These are phyloP conservation scores for Heliosperma pusillum DNA, from an alignment of 148 eudicot species.

Conservation along the genomic window DNA sequence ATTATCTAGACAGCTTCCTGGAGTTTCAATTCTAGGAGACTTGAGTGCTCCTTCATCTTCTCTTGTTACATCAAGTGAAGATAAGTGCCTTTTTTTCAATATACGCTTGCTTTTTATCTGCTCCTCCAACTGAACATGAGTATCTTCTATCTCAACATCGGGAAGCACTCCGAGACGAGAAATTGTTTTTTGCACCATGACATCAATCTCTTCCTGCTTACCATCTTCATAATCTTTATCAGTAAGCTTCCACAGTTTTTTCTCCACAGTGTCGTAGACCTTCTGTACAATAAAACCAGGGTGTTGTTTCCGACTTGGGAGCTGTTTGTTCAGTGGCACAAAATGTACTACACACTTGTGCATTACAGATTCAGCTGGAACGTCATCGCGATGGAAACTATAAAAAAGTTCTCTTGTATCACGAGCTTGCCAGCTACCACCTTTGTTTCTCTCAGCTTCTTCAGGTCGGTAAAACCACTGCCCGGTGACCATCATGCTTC, in stretches of 20 bases:
- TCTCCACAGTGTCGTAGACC: slow-evolving; percentile 82
- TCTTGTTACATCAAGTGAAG: slow-evolving; percentile 72
- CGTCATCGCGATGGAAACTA: slow-evolving; percentile 93
- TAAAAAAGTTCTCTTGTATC: slow-evolving; percentile 92
- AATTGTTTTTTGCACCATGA: slow-evolving; percentile 82
- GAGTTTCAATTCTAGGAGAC: slow-evolving; percentile 63
- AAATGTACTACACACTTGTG: slow-evolving; percentile 96
- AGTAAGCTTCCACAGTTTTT: slow-evolving; percentile 72
- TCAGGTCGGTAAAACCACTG: slow-evolving; percentile 99
- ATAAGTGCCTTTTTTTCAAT: slow-evolving; percentile 47
- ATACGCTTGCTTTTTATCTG: slow-evolving; percentile 49
- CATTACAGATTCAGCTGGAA: slow-evolving; percentile 97
- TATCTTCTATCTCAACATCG: slow-evolving; percentile 64
- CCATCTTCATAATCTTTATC: slow-evolving; percentile 90
- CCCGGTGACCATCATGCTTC: slow-evolving; percentile 72
- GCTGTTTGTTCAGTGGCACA: slow-evolving; percentile 80
- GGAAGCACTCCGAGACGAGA: slow-evolving; percentile 69
- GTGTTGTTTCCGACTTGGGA: slow-evolving; percentile 67
- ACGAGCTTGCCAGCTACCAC: slow-evolving; percentile 80
- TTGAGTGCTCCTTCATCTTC: slow-evolving; percentile 54
- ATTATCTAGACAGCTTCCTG: slow-evolving; percentile 55
- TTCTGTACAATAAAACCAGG: slow-evolving; percentile 92
- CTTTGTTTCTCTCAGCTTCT: slow-evolving; percentile 81
- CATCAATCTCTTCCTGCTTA: slow-evolving; percentile 81
- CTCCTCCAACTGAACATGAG: slow-evolving; percentile 48